These are phyloP conservation scores for Metarhizium rileyi DNA, from an alignment of 2,329 filamentous ascomycete genomes.

Conservation along the genomic window DNA sequence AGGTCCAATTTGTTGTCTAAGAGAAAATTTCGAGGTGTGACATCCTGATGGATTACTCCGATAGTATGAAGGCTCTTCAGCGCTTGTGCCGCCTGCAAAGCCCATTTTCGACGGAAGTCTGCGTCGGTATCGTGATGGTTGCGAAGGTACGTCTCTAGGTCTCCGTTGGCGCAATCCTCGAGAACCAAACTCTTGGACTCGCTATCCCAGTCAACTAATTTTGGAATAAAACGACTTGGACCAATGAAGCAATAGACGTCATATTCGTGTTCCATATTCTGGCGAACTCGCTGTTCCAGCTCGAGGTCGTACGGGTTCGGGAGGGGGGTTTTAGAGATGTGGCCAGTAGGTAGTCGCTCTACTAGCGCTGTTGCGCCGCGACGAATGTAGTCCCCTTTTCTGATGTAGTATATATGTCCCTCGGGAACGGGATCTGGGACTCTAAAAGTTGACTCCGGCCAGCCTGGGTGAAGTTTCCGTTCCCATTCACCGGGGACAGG, in stretches of 20 bases:
- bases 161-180: constrained; percentile 8
- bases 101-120: constrained; percentile 7
- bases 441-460: constrained; percentile 8
- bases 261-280: constrained; percentile 9
- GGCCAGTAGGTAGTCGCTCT: constrained; percentile 8
- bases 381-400: constrained; percentile 8
- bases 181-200: constrained; percentile 7
- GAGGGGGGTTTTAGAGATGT: constrained; percentile 8
- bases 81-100: constrained; percentile 15
- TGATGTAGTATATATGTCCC: constrained; percentile 9
- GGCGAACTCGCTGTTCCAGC: constrained; percentile 3
- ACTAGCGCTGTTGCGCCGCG: constrained; percentile 8
- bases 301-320: constrained; percentile 7
- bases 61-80: constrained; percentile 22
- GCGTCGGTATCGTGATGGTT: not conserved
- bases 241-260: constrained; percentile 9
- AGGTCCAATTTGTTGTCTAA: constrained; percentile 15
- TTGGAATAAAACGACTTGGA: constrained; percentile 7
- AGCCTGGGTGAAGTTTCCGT: constrained; percentile 7
- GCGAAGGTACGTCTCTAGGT: constrained; percentile 8
- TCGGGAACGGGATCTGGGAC: constrained; percentile 6
- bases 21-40: constrained; percentile 25
- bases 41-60: constrained; percentile 25
- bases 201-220: constrained; percentile 10
- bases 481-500: constrained; percentile 8